Base-by-base conservation (phyloP, 495 filamentous ascomycete species). In the Cercophora scortea region DNA sequence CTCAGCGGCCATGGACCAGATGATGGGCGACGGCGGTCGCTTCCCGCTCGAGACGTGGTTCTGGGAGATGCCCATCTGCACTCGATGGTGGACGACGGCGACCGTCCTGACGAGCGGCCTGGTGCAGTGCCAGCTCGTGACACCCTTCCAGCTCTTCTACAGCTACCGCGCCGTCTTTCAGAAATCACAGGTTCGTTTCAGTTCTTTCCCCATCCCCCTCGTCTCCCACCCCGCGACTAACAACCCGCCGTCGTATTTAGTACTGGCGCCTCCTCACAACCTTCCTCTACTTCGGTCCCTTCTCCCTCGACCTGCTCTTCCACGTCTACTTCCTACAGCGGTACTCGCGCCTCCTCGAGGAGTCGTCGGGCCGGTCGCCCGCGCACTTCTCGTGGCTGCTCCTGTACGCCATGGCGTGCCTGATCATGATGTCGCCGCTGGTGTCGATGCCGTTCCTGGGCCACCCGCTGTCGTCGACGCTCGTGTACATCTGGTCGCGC, bases 321-420 rank as follows among this genome's bases (percentile, higher is more conserved):
- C 94, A 98, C 65, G 87, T 98, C 70, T 98, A 96, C 79, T 98
- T 98, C 77, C 82, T 97, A 42, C 90, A 95, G 62, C 89, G 93
- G 25, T 98, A 98, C 72, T 90, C 91, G 10, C 88, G 94, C 39
- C 84, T 96, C 32, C 83, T 98, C 38, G 93, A 98, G 70, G 93
- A 96, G 70, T 89, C 88, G 0, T 90, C 89, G 42, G 90, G 90
- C 33, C 81, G 85, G 40, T 94, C 89, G 8, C 84, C 90, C 1
- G 93, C 94, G 3, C 85, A 94, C 60, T 98, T 95, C 75, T 86
- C 90, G 16, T 98, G 92, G 92, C 74, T 98, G 18, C 75, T 97
- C 11, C 71, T 92, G 50, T 98, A 94, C 65, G 85, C 90, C 45
- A 87, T 82, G 61, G 73, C 79, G 1, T 83, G 84, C 45, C 80